Evolutionary conservation across 2,329 filamentous ascomycete species (phyloP).

Genomic region (Trichoderma polysporum): DNA sequence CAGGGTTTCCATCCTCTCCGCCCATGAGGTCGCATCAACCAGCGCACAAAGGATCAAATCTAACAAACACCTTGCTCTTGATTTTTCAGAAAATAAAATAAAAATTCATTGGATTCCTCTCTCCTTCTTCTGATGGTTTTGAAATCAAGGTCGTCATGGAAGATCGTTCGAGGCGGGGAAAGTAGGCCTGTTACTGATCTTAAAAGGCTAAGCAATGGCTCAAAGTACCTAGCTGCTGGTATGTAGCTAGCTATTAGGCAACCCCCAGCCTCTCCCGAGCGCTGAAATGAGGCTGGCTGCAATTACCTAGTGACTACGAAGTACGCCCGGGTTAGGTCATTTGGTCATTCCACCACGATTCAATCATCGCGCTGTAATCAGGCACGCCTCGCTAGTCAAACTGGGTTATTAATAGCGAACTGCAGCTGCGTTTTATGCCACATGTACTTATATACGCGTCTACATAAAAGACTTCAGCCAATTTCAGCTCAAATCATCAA

Average conservation of each 20-base stretch:
- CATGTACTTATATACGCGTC: neutral
- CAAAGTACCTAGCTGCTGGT: neutral
- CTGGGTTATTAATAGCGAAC: neutral
- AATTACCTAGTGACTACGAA: too few relatives aligned
- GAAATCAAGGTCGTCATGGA: neutral
- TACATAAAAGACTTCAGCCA: neutral
- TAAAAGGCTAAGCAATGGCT: neutral
- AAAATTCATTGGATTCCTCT: neutral
- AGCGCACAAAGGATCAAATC: neutral
- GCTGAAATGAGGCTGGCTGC: neutral
- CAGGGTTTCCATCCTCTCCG: neutral
- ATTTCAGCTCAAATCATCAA: neutral
- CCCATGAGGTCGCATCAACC: neutral
- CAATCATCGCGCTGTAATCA: neutral
- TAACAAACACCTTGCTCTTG: neutral
- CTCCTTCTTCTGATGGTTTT: neutral
- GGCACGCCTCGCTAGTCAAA: too few relatives aligned
- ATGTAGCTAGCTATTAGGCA: neutral
- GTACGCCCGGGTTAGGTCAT: neutral
- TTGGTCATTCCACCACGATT: neutral
- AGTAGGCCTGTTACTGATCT: neutral
- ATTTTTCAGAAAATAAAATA: neutral
- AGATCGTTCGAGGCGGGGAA: conserved; percentile 6
- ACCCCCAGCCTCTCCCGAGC: neutral
- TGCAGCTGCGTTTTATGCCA: neutral